Evolutionary conservation across 2,329 filamentous ascomycete species (phyloP).

Genomic region (Fusarium incarnatum): DNA sequence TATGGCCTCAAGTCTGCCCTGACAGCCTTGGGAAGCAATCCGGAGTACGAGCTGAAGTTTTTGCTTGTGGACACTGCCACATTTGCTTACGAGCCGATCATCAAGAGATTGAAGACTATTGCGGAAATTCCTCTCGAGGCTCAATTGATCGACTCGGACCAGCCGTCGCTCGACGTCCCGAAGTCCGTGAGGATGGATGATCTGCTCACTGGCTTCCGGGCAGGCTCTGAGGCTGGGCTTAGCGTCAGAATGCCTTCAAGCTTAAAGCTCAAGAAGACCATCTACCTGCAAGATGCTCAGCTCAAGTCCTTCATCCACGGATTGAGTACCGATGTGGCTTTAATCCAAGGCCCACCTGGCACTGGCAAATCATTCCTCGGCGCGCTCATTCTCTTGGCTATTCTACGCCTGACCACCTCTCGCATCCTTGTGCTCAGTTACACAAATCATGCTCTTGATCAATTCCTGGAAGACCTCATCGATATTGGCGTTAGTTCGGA

Average conservation of each 20-base stretch:
- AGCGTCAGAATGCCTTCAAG: conserved; percentile 26
- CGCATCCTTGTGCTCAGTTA: conserved; percentile 74
- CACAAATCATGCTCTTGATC: conserved; percentile 75
- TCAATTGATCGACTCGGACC: conserved; percentile 58
- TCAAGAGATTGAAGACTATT: conserved; percentile 68
- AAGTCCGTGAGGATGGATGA: conserved; percentile 7
- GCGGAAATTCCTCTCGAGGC: conserved; percentile 66
- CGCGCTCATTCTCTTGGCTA: conserved; percentile 67
- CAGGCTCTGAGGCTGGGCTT: neutral
- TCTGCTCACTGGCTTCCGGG: neutral
- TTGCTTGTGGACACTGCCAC: conserved; percentile 72
- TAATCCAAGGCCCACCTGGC: conserved; percentile 80
- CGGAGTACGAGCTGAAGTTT: conserved; percentile 55
- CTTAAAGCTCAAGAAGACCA: conserved; percentile 44
- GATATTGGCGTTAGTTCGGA: conserved; percentile 64
- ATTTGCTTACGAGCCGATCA: conserved; percentile 76
- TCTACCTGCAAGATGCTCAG: conserved; percentile 58
- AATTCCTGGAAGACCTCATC: conserved; percentile 74
- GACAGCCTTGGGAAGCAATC: conserved; percentile 52
- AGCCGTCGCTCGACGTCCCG: conserved; percentile 15
- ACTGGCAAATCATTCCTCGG: conserved; percentile 83
- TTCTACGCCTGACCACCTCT: conserved; percentile 62
- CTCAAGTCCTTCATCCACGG: conserved; percentile 65
- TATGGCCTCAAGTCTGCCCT: conserved; percentile 61
- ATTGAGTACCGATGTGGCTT: conserved; percentile 63